Conservation (phyloP, 176 grass and related monocot species). For the Carex kokanica region DNA sequence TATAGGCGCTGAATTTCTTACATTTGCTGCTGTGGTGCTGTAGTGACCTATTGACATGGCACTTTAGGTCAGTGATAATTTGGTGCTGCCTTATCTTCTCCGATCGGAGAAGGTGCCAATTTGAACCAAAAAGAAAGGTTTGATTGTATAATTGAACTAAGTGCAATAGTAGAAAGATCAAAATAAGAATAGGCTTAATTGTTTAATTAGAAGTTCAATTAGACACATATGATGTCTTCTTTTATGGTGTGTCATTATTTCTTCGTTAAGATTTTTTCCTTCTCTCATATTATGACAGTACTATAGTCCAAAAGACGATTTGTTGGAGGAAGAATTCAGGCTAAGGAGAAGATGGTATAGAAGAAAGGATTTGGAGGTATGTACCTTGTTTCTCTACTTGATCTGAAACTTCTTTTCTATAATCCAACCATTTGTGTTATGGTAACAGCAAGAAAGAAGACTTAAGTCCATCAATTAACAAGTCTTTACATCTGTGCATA, state of each 20-base stretch:
- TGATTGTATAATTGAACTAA: slow-evolving; percentile 2
- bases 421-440: not conserved
- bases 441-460: not conserved
- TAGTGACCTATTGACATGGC: not conserved
- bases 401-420: not conserved
- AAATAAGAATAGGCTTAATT: not conserved
- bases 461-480: not conserved
- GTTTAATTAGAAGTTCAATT: not conserved
- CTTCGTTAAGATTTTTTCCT: no score
- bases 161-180: not conserved
- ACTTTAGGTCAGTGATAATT: not conserved
- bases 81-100: not conserved
- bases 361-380: slow-evolving; percentile 94
- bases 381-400: slow-evolving; percentile 2
- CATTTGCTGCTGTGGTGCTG: not conserved
- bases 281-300: not conserved
- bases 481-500: not conserved
- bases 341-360: slow-evolving; percentile 88
- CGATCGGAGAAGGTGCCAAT: not conserved
- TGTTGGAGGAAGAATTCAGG: slow-evolving; percentile 88
- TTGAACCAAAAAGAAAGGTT: not conserved
- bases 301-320: slow-evolving; percentile 87
- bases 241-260: no score
- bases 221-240: no score
- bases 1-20: no score